Evolutionary conservation across 2,329 filamentous ascomycete genomes (phyloP).

Genomic region (Colletotrichum sp.): DNA sequence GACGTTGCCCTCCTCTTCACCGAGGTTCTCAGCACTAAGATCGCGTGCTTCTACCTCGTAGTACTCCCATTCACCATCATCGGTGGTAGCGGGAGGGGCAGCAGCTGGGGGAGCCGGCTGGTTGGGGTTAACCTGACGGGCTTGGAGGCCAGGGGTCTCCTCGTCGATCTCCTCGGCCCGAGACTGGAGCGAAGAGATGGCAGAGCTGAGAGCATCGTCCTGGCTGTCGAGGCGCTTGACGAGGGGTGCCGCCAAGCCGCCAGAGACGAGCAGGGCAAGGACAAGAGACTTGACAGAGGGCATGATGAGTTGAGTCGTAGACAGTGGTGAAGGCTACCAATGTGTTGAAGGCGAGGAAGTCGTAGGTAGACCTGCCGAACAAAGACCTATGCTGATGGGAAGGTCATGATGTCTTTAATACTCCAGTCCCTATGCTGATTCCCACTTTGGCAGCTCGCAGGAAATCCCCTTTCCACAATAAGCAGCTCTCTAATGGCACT

Average conservation of each 20-base stretch:
- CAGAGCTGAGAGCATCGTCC: neutral
- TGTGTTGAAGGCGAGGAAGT: neutral
- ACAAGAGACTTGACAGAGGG: neutral
- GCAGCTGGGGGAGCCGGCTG: neutral
- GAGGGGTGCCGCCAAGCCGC: neutral
- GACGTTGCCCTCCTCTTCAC: neutral
- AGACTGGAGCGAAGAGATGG: neutral
- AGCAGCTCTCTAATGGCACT: neutral
- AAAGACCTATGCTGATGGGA: too few species aligned
- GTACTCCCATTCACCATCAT: neutral
- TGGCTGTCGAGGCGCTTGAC: neutral
- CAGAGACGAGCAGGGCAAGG: neutral
- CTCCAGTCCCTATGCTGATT: neutral
- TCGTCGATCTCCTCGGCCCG: neutral
- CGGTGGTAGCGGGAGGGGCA: neutral
- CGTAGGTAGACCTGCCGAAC: neutral
- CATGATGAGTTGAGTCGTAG: neutral
- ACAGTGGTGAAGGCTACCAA: neutral
- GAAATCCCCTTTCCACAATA: neutral
- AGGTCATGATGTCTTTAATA: neutral
- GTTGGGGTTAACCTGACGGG: neutral
- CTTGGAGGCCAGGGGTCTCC: neutral
- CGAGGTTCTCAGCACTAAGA: neutral
- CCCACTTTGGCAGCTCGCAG: too few species aligned
- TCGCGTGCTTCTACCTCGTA: neutral